A percentile compares a stretch with the other conserved stretches of the same genome.
phyloP scores from a whole-genome alignment of 305 asterid genomes.

The Fraxinus sp. region DNA sequence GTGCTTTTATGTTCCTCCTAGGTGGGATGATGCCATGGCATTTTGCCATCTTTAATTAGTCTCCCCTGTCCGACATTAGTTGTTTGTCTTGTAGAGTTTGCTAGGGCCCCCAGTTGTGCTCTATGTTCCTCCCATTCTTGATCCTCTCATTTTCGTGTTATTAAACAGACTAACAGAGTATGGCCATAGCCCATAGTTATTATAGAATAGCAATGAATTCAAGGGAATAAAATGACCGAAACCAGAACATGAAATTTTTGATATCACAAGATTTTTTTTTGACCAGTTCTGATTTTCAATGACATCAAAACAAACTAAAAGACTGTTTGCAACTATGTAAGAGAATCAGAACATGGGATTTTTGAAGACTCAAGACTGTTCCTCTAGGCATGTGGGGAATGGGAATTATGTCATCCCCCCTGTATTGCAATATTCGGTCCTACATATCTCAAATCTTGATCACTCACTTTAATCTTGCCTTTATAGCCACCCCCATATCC shows the following conservation, averaged over 20 bases:
- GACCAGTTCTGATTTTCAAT: background rate
- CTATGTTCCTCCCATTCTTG: background rate
- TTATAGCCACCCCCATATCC: background rate
- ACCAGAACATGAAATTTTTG: background rate
- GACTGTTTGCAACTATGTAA: background rate
- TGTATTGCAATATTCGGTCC: background rate
- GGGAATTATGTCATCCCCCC: background rate
- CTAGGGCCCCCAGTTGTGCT: background rate
- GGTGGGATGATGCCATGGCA: background rate
- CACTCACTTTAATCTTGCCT: background rate
- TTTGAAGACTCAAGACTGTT: background rate
- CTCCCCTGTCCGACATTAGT: background rate
- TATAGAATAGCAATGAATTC: background rate
- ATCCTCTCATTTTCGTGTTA: background rate
- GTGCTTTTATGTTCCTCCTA: background rate
- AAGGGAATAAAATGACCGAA: background rate
- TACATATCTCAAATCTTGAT: background rate
- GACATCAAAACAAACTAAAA: background rate
- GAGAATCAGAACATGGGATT: background rate
- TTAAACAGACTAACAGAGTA: background rate
- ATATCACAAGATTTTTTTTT: background rate
- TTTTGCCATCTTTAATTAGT: background rate
- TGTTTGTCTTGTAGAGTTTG: background rate
- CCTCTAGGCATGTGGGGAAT: constrained; percentile 3
- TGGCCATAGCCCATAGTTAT: background rate